A percentile compares a stretch with the other conserved stretches of the same genome.
phyloP scores from a whole-genome alignment of 192 early-diverging fungal species.

The Mortierella alpina region DNA sequence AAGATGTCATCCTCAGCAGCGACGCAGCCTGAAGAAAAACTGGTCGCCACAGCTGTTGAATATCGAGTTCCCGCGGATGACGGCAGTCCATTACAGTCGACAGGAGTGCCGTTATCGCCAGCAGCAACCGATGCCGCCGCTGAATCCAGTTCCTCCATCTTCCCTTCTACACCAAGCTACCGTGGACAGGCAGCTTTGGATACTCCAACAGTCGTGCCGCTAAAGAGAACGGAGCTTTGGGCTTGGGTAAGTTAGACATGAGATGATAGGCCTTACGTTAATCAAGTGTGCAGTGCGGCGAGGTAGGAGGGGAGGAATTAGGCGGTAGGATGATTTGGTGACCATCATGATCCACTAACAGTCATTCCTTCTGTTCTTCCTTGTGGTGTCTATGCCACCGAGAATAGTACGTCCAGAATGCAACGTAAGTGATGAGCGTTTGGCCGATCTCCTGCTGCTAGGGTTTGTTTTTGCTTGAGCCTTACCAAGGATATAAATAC shows the following conservation, averaged over 20 bases:
- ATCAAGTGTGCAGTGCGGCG: not conserved
- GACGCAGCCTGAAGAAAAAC: too few relatives aligned
- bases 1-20: too few relatives aligned
- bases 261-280: not conserved
- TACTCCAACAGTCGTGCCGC: too few relatives aligned
- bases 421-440: conserved; percentile 28
- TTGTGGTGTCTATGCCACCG: not conserved
- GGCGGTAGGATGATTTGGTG: not conserved
- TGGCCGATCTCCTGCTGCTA: not conserved
- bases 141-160: too few relatives aligned
- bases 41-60: too few relatives aligned
- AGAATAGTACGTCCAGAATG: conserved; percentile 40
- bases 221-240: not conserved
- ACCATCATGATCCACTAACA: not conserved
- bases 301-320: not conserved
- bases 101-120: too few relatives aligned
- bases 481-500: not conserved
- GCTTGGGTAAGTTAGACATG: not conserved
- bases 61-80: too few relatives aligned
- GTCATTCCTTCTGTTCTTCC: not conserved
- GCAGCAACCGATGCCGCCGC: too few relatives aligned
- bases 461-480: not conserved
- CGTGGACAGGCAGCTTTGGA: too few relatives aligned
- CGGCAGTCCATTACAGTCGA: too few relatives aligned
- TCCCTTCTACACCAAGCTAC: too few relatives aligned